Conservation (phyloP, 2,329 filamentous ascomycete species). For the Fusarium torulosum region DNA sequence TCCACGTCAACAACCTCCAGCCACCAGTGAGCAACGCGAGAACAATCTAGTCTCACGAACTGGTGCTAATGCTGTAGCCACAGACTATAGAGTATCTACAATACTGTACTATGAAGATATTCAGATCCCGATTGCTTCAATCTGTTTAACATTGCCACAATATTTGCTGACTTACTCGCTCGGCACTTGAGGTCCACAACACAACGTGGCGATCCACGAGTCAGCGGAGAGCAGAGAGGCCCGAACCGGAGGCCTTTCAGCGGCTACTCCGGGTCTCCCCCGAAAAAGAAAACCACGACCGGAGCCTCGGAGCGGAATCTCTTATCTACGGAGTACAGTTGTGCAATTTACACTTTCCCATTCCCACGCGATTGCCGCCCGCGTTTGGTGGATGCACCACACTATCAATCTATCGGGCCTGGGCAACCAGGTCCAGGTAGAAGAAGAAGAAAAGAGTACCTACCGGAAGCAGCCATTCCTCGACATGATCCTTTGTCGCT, state of each 20-base stretch:
- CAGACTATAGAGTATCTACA: background rate
- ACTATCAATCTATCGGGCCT: too few relatives aligned
- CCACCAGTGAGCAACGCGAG: slow-evolving; percentile 23
- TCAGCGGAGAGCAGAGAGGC: slow-evolving; percentile 28
- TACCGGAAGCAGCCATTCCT: slow-evolving; percentile 20
- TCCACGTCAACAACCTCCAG: slow-evolving; percentile 9
- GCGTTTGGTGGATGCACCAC: too few relatives aligned
- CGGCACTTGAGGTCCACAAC: slow-evolving; percentile 12
- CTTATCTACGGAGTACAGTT: slow-evolving; percentile 26
- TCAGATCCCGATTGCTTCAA: background rate
- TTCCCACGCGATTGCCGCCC: slow-evolving; percentile 20
- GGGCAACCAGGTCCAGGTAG: background rate
- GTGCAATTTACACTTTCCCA: slow-evolving; percentile 12
- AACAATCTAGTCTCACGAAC: slow-evolving; percentile 21
- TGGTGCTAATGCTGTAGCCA: background rate
- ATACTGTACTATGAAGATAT: too few relatives aligned
- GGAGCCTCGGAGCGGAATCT: slow-evolving; percentile 31
- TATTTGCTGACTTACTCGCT: slow-evolving; percentile 7
- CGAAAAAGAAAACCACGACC: slow-evolving; percentile 18
- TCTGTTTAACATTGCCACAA: background rate
- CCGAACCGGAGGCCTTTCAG: slow-evolving; percentile 37
- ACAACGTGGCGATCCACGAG: slow-evolving; percentile 22
- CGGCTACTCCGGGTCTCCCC: slow-evolving; percentile 34
- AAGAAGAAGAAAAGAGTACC: background rate
- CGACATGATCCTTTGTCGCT: slow-evolving; percentile 11